Conservation (phyloP, 495 filamentous ascomycete genomes). For the Bryoglossum gracile region DNA sequence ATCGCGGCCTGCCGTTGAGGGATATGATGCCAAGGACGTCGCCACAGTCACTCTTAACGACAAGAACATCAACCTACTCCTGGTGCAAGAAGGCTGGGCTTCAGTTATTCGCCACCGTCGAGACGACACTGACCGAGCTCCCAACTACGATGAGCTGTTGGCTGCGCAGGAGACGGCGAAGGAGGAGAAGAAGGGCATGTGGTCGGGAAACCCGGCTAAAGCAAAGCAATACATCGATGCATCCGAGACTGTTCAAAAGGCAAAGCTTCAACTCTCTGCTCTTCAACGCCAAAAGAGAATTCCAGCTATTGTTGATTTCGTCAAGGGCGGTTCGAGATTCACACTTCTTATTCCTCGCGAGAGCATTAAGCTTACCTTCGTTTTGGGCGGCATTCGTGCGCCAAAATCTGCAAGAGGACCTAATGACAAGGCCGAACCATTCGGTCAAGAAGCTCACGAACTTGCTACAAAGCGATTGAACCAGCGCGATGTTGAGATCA, state of each 20-base stretch:
- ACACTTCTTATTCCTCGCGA: constrained; percentile 88
- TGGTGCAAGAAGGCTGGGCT: constrained; percentile 87
- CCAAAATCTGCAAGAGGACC: constrained; percentile 77
- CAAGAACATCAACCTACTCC: constrained; percentile 76
- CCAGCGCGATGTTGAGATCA: constrained; percentile 95
- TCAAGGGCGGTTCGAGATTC: constrained; percentile 92
- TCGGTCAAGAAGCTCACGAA: constrained; percentile 89
- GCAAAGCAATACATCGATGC: constrained; percentile 76
- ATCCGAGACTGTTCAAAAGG: constrained; percentile 88
- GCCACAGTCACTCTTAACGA: constrained; percentile 75
- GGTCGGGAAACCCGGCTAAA: constrained; percentile 77
- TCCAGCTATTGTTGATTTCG: constrained; percentile 93
- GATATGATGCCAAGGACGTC: constrained; percentile 90
- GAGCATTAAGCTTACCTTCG: constrained; percentile 89
- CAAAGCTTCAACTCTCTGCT: constrained; percentile 82
- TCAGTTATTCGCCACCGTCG: constrained; percentile 90
- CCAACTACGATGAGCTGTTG: constrained; percentile 88
- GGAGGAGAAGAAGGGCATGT: constrained; percentile 84
- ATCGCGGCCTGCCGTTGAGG: constrained; percentile 81
- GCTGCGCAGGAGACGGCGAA: constrained; percentile 81
- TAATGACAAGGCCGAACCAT: constrained; percentile 81
- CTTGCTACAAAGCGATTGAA: constrained; percentile 79
- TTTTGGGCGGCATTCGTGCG: constrained; percentile 90
- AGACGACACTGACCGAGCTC: constrained; percentile 86
- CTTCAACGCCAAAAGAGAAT: constrained; percentile 85